A percentile compares a stretch with the other conserved stretches of the same genome.
Conservation (phyloP, 208 protist species). For the Trypanosoma scelopori region DNA sequence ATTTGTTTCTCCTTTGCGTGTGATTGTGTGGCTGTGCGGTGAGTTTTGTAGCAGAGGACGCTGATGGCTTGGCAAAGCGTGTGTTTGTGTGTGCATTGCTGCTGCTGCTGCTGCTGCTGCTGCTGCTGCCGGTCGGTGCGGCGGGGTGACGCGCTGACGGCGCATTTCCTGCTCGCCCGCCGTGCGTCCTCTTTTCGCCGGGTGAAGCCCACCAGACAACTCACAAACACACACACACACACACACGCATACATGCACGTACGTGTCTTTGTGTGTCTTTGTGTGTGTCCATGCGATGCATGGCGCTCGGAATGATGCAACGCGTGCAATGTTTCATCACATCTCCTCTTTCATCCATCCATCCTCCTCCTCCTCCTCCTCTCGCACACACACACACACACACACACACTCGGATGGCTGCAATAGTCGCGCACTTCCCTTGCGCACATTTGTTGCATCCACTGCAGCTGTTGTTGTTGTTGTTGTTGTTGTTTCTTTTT, state of each 20-base stretch:
- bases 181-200: no score
- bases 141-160: no score
- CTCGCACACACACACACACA: no score
- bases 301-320: no score
- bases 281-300: not conserved
- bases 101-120: not conserved
- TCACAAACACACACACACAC: not conserved
- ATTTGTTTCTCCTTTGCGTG: constrained; percentile 7
- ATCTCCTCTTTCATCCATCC: no score
- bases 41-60: not conserved
- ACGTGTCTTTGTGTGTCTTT: not conserved
- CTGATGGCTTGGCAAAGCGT: not conserved
- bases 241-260: not conserved
- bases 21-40: not conserved
- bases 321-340: no score
- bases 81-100: constrained; percentile 4
- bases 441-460: no score
- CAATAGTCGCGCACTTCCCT: no score
- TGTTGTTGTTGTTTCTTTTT: constrained; percentile 18
- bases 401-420: no score
- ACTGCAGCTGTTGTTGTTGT: constrained; percentile 4
- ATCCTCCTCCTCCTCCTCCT: no score
- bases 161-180: no score
- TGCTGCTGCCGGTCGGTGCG: not conserved
- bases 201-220: no score